These are phyloP conservation scores for Diaporthe longicolla DNA, from an alignment of 2,329 filamentous ascomycete genomes.

Conservation along the genomic window DNA sequence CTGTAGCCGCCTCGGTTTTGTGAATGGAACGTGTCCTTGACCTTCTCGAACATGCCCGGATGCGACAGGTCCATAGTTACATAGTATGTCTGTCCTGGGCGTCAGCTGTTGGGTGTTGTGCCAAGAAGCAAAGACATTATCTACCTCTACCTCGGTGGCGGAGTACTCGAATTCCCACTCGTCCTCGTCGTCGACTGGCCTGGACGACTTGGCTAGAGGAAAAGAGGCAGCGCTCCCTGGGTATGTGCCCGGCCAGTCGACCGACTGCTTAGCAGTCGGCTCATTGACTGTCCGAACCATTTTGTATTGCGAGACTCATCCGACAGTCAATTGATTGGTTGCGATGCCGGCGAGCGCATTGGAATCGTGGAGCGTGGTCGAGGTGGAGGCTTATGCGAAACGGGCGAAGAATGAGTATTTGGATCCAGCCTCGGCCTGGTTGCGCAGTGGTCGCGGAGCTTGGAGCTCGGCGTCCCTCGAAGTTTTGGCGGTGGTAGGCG, in stretches of 20 bases:
- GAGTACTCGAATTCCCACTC: slow-evolving; percentile 80
- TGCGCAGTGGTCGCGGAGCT: background rate
- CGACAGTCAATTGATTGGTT: background rate
- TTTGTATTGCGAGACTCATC: background rate
- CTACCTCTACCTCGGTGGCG: slow-evolving; percentile 72
- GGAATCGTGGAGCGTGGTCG: background rate
- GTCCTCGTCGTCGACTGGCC: slow-evolving; percentile 61
- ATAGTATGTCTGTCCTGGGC: slow-evolving; percentile 70
- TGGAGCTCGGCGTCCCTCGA: slow-evolving; percentile 37
- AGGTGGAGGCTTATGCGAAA: background rate
- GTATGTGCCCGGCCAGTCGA: slow-evolving; percentile 38
- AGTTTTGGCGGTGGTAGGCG: slow-evolving; percentile 48
- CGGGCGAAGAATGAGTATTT: background rate
- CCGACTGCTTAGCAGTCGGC: slow-evolving; percentile 41
- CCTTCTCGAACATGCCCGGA: slow-evolving; percentile 66
- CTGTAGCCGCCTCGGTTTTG: slow-evolving; percentile 62
- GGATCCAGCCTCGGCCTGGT: background rate
- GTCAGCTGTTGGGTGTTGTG: background rate
- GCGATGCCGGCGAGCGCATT: too few species aligned
- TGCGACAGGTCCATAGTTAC: slow-evolving; percentile 75
- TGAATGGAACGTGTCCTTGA: slow-evolving; percentile 55
- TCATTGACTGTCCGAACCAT: slow-evolving; percentile 37
- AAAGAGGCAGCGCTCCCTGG: slow-evolving; percentile 36
- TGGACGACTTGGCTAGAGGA: slow-evolving; percentile 33
- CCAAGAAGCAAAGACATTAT: background rate